Base-by-base conservation (phyloP, 1,139 yeast genomes). In the Arxiozyma bovina region DNA sequence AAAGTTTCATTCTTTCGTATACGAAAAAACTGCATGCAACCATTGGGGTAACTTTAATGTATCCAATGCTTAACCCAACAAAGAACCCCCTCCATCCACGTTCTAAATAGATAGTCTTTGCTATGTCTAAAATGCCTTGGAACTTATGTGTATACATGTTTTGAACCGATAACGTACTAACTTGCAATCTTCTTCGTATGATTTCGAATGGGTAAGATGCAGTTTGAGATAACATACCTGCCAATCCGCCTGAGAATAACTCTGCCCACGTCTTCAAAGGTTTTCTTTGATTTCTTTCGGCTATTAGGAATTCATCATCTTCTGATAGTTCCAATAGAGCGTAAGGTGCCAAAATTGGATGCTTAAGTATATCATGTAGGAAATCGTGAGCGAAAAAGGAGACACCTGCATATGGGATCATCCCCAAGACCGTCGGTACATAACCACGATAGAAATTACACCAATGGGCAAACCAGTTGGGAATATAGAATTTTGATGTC, bases 131-230 rank as follows among this genome's bases (percentile, higher is more conserved):
- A 60, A 86, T 74, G 44, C 74, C 72, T 49, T 76, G 75, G 61
- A 85, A 80, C 46, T 63, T 60, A 53, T 63, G 67, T 7, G 59
- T 60, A 41, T 61, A 61, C 59, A 82, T 80, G 60, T 82, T 80
- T 45, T 58, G 52, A n/a, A 61, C 55, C 25, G 80, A 75, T 2
- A 86, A 87, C 8, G 95, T 96, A 47, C 95, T 90, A 21, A 94
- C 99, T 72, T 94, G 99, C 89, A 94, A 85, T 65, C 99, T 77
- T 69, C 99, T 78, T 63, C 99, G 78, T 30, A 93, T 81, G 47
- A 93, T 96, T 71, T 94, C 99, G 61, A 94, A 86, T 0, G 99
- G 99, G 66, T 94, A 94, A 1, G 96, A 93, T 0, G 98, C 95
- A 0, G 98, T 90, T 71, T 94, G 99, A 1, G 98, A 89, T 52